A percentile compares a stretch with the other conserved stretches of the same genome.
phyloP scores from a whole-genome alignment of 2,329 filamentous ascomycete genomes.

The Trichoderma citrinoviride region DNA sequence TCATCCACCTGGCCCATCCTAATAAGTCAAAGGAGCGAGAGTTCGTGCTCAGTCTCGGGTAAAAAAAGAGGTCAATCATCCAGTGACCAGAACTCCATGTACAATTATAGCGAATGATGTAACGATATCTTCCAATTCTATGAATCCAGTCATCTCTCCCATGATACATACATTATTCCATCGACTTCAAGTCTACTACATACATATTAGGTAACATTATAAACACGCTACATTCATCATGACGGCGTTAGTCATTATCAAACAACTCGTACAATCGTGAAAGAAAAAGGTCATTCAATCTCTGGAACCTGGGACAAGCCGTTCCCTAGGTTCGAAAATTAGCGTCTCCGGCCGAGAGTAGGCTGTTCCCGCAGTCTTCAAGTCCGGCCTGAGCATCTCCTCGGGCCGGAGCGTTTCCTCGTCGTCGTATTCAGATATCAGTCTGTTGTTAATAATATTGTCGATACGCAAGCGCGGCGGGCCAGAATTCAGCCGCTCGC shows the following conservation, averaged over 20 bases:
- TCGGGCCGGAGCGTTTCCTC: background rate
- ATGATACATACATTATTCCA: background rate
- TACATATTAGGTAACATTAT: background rate
- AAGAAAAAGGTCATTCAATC: background rate
- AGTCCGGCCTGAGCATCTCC: background rate
- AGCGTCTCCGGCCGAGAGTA: conserved; percentile 4
- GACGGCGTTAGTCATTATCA: conserved; percentile 13
- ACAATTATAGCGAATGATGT: conserved; percentile 10
- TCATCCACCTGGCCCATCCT: conserved; percentile 17
- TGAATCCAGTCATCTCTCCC: background rate
- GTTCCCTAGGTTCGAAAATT: conserved; percentile 12
- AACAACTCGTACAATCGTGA: conserved; percentile 4
- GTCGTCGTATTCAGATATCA: conserved; percentile 16
- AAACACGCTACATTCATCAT: conserved; percentile 14
- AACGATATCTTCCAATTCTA: background rate
- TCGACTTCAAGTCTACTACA: background rate
- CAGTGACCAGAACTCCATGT: background rate
- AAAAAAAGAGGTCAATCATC: background rate
- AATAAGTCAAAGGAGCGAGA: background rate
- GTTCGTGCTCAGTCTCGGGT: background rate
- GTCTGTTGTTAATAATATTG: conserved; percentile 39
- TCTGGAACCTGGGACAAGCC: background rate
- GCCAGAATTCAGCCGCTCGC: conserved; percentile 36
- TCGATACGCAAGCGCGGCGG: conserved; percentile 40
- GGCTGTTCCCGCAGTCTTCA: background rate